A percentile compares a stretch with the other conserved stretches of the same genome.
phyloP scores from a whole-genome alignment of 441 rosid species.

The Gossypium laxum region DNA sequence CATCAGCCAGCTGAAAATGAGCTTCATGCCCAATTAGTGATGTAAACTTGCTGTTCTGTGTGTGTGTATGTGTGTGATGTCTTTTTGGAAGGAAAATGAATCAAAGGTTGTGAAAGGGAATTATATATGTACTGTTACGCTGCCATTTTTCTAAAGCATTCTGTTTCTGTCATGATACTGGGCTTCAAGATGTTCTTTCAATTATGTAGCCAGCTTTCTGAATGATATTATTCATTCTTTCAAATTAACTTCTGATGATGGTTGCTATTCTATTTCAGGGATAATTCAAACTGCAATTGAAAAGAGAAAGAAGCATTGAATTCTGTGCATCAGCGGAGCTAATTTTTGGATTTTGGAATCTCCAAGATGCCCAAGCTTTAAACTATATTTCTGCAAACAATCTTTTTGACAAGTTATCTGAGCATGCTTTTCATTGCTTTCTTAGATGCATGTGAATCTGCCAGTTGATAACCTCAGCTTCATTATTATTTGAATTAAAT shows the following conservation, averaged over 20 bases:
- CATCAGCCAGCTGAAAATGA: slow-evolving; percentile 45
- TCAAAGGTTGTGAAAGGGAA: not conserved
- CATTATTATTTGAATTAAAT: not conserved
- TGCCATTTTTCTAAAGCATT: not conserved
- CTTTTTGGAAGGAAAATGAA: not conserved
- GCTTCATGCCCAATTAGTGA: slow-evolving; percentile 13
- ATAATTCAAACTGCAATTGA: slow-evolving; percentile 12
- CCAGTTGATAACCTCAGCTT: not conserved
- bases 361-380: slow-evolving; percentile 13
- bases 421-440: not conserved
- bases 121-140: not conserved
- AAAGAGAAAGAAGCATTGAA: not conserved
- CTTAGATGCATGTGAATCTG: slow-evolving; percentile 3
- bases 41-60: slow-evolving; percentile 29
- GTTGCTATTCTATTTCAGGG: slow-evolving; percentile 17
- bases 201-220: not conserved
- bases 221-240: not conserved
- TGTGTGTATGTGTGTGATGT: not conserved
- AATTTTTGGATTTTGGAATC: not conserved
- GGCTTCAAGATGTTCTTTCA: not conserved
- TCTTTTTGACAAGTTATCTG: not conserved
- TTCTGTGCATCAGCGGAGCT: slow-evolving; percentile 11
- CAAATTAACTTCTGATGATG: not conserved
- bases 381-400: not conserved
- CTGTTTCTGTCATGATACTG: not conserved